These are phyloP conservation scores for Cornus suecica DNA, from an alignment of 148 eudicot species.

Conservation along the genomic window DNA sequence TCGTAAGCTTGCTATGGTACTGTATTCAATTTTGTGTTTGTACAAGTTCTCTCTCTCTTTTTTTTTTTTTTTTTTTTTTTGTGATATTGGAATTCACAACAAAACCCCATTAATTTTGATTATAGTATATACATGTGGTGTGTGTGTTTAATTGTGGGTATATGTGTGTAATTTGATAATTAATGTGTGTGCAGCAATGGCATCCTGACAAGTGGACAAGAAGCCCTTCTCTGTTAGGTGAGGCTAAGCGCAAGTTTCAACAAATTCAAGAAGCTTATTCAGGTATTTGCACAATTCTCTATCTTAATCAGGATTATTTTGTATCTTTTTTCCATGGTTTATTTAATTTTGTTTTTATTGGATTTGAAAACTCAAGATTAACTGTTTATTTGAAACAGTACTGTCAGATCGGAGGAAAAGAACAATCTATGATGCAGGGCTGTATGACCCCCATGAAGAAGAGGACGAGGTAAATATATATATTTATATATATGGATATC, in stretches of 20 bases:
- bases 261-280: constrained; percentile 90
- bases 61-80: too few relatives aligned
- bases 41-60: not conserved
- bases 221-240: constrained; percentile 44
- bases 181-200: constrained; percentile 58
- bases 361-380: not conserved
- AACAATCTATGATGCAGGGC: constrained; percentile 64
- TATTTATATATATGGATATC: not conserved
- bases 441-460: constrained; percentile 63
- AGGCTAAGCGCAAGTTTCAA: constrained; percentile 80
- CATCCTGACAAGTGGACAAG: constrained; percentile 82
- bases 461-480: constrained; percentile 48
- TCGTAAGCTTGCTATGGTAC: constrained; percentile 75
- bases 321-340: not conserved
- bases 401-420: constrained; percentile 67
- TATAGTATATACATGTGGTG: too few relatives aligned
- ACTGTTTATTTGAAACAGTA: constrained; percentile 39
- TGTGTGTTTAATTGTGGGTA: not conserved
- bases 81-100: not conserved
- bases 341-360: not conserved
- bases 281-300: constrained; percentile 33
- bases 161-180: not conserved
- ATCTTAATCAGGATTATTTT: not conserved
- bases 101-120: too few relatives aligned
- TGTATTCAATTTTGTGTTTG: too few relatives aligned